These are phyloP conservation scores for Salvia splendens DNA, from an alignment of 257 asterid genomes.

Conservation along the genomic window DNA sequence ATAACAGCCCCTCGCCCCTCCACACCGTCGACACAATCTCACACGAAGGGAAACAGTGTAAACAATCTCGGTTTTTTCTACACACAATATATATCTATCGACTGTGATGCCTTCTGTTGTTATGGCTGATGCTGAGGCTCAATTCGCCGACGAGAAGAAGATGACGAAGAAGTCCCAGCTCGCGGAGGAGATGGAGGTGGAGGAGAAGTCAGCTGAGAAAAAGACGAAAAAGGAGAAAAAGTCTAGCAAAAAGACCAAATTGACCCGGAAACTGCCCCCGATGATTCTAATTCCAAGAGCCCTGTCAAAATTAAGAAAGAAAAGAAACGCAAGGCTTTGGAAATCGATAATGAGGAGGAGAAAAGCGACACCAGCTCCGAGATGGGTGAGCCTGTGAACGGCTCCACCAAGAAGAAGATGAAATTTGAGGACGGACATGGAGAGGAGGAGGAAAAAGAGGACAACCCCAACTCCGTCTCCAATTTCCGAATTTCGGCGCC, in stretches of 20 bases:
- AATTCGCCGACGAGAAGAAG: constrained; percentile 58
- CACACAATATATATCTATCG: not conserved
- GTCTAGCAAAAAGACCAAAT: constrained; percentile 54
- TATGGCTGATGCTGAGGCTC: constrained; percentile 41
- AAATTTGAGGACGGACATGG: constrained; percentile 39
- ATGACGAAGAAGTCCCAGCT: constrained; percentile 45
- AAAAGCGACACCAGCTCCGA: constrained; percentile 79
- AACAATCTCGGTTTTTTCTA: not conserved
- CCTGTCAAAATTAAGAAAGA: constrained; percentile 48
- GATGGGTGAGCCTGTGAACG: constrained; percentile 65
- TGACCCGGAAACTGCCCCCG: constrained; percentile 53
- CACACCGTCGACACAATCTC: not conserved
- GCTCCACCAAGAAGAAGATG: constrained; percentile 46
- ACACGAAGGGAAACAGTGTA: not conserved
- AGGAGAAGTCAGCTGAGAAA: constrained; percentile 38
- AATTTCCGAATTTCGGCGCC: constrained; percentile 74
- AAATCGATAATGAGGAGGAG: constrained; percentile 50
- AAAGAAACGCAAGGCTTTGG: constrained; percentile 68
- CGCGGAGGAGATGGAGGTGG: constrained; percentile 47
- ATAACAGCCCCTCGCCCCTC: constrained; percentile 16
- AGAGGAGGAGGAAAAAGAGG: constrained; percentile 40
- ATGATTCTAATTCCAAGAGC: constrained; percentile 36
- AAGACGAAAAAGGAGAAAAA: constrained; percentile 64
- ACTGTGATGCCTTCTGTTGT: constrained; percentile 58
- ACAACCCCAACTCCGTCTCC: constrained; percentile 56